Evolutionary conservation across 2,329 filamentous ascomycete genomes (phyloP).

Genomic region (Orbilia quercus): DNA sequence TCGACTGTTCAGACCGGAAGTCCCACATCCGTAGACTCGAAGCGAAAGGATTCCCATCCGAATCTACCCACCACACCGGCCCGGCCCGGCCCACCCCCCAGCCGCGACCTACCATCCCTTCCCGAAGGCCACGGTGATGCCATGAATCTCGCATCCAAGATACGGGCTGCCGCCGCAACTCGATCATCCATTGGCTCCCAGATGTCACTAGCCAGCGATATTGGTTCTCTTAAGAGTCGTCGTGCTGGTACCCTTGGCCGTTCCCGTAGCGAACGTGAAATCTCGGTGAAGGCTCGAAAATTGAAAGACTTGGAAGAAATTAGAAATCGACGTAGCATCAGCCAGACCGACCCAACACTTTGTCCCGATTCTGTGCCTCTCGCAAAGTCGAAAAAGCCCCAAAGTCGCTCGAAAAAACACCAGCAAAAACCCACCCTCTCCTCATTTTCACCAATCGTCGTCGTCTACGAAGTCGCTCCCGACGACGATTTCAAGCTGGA

Average conservation of each 20-base stretch:
- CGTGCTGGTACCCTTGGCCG: conserved; percentile 24
- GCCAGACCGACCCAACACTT: not conserved
- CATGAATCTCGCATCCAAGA: conserved; percentile 50
- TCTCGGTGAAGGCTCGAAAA: conserved; percentile 47
- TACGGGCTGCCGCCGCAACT: conserved; percentile 45
- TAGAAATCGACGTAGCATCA: conserved; percentile 26
- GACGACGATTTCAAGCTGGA: not conserved
- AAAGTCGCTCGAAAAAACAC: conserved; percentile 20
- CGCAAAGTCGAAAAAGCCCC: conserved; percentile 15
- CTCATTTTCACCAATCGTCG: conserved; percentile 34
- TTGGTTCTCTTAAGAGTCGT: conserved; percentile 39
- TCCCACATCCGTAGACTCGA: conserved; percentile 2
- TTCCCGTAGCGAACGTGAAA: conserved; percentile 42
- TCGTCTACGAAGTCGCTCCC: conserved; percentile 49
- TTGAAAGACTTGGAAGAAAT: conserved; percentile 46
- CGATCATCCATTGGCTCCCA: conserved; percentile 50
- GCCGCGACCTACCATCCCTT: conserved; percentile 58
- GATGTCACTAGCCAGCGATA: conserved; percentile 36
- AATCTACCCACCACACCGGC: conserved; percentile 44
- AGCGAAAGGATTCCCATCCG: conserved; percentile 20
- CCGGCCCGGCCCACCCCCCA: conserved; percentile 59
- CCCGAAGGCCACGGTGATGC: conserved; percentile 57
- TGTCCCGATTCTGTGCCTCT: not conserved
- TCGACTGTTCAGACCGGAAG: not conserved
- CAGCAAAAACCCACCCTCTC: conserved; percentile 11